Evolutionary conservation across 257 asterid genomes (phyloP).

Genomic region (Solanum etuberosum): DNA sequence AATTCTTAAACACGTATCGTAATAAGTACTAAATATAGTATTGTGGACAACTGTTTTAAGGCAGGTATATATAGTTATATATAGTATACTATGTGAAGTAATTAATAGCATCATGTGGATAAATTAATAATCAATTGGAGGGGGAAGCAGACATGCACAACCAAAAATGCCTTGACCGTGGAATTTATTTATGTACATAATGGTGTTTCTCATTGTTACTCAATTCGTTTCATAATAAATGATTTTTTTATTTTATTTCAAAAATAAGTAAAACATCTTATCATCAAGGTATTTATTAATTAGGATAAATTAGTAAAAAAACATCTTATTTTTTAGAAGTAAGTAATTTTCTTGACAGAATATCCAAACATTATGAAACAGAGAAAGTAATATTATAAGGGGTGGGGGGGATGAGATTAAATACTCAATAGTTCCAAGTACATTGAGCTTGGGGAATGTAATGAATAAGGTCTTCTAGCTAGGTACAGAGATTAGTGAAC

Average conservation of each 20-base stretch:
- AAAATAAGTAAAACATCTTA: no score
- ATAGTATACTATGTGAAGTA: background rate
- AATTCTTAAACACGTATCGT: background rate
- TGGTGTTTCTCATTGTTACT: background rate
- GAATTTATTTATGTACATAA: background rate
- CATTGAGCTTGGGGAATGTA: background rate
- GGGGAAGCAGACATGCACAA: conserved; percentile 3
- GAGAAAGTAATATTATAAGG: background rate
- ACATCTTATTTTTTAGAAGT: no score
- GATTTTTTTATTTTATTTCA: no score
- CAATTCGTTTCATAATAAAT: no score
- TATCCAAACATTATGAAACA: no score
- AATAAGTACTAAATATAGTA: no score
- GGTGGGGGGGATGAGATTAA: background rate
- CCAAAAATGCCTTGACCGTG: background rate
- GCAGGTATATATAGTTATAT: background rate
- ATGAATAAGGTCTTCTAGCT: background rate
- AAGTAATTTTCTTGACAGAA: no score
- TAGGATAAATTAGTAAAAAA: no score
- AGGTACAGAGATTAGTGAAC: background rate
- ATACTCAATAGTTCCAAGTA: background rate
- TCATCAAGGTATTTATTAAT: no score
- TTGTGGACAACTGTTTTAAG: background rate
- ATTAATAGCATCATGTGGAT: background rate
- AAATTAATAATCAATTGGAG: background rate